phyloP scores from a whole-genome alignment of 73 alveolate genomes.

The Durusdinium trenchii region DNA sequence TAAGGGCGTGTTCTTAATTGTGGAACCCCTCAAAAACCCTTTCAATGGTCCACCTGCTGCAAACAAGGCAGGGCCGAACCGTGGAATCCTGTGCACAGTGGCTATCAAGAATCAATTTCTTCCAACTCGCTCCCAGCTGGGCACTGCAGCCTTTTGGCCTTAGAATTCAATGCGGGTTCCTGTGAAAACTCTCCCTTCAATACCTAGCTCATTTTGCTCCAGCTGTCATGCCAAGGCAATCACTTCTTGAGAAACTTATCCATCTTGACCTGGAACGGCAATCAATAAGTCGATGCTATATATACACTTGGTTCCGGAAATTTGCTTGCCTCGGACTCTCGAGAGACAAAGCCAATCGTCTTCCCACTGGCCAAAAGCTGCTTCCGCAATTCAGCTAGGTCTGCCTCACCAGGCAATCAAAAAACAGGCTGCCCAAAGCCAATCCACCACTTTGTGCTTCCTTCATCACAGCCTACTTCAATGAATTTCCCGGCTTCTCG shows the following conservation, averaged over 20 bases:
- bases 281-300: neutral
- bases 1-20: neutral
- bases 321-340: constrained; percentile 49
- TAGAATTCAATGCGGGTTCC: neutral
- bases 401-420: constrained; percentile 41
- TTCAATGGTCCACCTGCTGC: constrained; percentile 39
- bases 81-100: neutral
- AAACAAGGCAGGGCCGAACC: constrained; percentile 5
- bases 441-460: constrained; percentile 2
- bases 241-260: constrained; percentile 49
- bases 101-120: constrained; percentile 16
- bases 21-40: too few relatives aligned
- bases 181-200: neutral
- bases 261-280: constrained; percentile 57
- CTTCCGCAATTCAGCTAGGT: constrained; percentile 67
- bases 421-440: constrained; percentile 7
- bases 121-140: constrained; percentile 82
- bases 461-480: constrained; percentile 2
- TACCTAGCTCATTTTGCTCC: too few relatives aligned
- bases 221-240: neutral
- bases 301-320: neutral
- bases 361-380: constrained; percentile 72
- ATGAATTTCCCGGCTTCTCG: constrained; percentile 4
- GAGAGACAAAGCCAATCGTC: constrained; percentile 75
- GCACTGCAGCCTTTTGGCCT: constrained; percentile 90